These are phyloP conservation scores for Bifiguratus adelaidae DNA, from an alignment of 192 early-diverging fungal species.

Conservation along the genomic window DNA sequence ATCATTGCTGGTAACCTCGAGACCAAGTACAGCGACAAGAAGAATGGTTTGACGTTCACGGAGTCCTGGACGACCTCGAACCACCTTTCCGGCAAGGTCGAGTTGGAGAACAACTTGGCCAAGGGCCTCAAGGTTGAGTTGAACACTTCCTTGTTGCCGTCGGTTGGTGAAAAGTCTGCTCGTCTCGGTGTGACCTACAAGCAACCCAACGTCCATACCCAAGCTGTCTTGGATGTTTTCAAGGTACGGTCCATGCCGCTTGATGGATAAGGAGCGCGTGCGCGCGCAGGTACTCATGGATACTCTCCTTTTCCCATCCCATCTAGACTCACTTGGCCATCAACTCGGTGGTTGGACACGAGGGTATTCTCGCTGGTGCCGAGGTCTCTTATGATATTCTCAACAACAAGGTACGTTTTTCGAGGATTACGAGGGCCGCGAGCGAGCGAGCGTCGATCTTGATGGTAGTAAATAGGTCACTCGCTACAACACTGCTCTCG, in stretches of 20 bases:
- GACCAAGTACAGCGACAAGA: slow-evolving; percentile 95
- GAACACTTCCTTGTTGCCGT: slow-evolving; percentile 72
- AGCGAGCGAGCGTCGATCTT: no score
- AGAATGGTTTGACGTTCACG: slow-evolving; percentile 89
- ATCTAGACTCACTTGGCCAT: slow-evolving; percentile 79
- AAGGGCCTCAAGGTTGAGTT: slow-evolving; percentile 96
- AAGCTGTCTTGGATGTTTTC: slow-evolving; percentile 86
- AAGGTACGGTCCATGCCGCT: no score
- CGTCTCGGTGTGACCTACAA: slow-evolving; percentile 88
- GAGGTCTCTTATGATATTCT: slow-evolving; percentile 91
- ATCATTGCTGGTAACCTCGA: slow-evolving; percentile 93
- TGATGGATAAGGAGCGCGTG: no score
- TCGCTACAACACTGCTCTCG: slow-evolving; percentile 83
- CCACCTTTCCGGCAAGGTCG: slow-evolving; percentile 84
- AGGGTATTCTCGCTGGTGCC: slow-evolving; percentile 86
- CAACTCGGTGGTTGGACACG: slow-evolving; percentile 80
- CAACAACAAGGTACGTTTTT: slow-evolving; percentile 76
- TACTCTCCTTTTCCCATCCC: no score
- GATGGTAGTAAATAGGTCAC: no score
- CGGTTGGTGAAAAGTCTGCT: slow-evolving; percentile 67
- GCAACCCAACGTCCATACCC: slow-evolving; percentile 88
- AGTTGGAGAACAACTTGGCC: slow-evolving; percentile 88
- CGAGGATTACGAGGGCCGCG: no score
- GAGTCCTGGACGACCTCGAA: slow-evolving; percentile 96
- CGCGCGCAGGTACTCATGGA: no score